These are phyloP conservation scores for Asparagopsis taxiformis DNA, from an alignment of 31 red algal species.

Conservation along the genomic window DNA sequence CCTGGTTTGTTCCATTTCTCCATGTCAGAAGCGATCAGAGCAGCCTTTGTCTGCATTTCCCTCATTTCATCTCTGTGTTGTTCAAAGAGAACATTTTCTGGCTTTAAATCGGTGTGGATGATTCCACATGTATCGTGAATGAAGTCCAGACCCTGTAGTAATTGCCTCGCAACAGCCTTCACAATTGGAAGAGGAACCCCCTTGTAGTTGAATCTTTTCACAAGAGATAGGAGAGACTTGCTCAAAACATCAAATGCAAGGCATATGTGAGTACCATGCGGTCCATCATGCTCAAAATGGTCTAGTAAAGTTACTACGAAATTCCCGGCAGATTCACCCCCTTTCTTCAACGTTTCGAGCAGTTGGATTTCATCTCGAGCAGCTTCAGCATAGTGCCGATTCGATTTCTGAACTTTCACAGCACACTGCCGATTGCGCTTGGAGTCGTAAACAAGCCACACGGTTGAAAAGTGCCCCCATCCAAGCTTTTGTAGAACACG, in stretches of 20 bases:
- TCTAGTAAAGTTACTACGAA: slow-evolving; percentile 70
- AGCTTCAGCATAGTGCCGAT: slow-evolving; percentile 82
- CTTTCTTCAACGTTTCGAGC: slow-evolving; percentile 32
- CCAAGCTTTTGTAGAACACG: slow-evolving; percentile 83
- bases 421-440: slow-evolving; percentile 46
- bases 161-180: slow-evolving; percentile 51
- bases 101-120: slow-evolving; percentile 98
- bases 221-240: slow-evolving; percentile 72
- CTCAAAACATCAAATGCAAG: slow-evolving; percentile 84
- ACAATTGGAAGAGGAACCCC: slow-evolving; percentile 71
- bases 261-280: slow-evolving; percentile 85
- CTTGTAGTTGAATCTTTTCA: slow-evolving; percentile 76
- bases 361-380: slow-evolving; percentile 92
- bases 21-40: slow-evolving; percentile 10
- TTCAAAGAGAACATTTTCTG: slow-evolving; percentile 92
- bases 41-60: slow-evolving; percentile 1
- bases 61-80: slow-evolving; percentile 4
- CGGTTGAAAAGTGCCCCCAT: slow-evolving; percentile 98
- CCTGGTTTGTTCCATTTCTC: background rate
- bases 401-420: slow-evolving; percentile 94
- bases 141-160: slow-evolving; percentile 73
- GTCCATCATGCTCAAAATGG: slow-evolving; percentile 72
- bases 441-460: slow-evolving; percentile 82
- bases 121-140: slow-evolving; percentile 81
- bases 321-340: slow-evolving; percentile 7